A percentile compares a stretch with the other conserved stretches of the same genome.
Conservation (phyloP, 306 rosid species). For the Herpetospermum pedunculosum region DNA sequence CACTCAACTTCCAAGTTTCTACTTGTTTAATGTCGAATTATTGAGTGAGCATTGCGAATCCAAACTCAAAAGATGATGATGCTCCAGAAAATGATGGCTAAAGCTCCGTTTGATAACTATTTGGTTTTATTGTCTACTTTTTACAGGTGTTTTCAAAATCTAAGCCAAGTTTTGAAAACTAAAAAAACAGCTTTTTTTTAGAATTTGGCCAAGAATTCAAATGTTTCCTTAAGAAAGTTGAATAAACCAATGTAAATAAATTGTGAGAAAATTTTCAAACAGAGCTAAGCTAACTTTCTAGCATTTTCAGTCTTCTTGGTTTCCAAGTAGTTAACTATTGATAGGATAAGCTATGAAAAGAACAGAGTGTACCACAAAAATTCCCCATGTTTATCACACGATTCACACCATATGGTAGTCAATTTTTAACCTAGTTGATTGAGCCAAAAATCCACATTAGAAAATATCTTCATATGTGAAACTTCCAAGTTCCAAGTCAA, state of each 20-base stretch:
- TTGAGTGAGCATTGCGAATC: neutral
- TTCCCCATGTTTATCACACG: neutral
- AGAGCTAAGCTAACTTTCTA: neutral
- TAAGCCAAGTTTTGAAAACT: no score
- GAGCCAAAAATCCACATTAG: neutral
- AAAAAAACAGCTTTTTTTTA: no score
- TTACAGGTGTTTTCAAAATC: no score
- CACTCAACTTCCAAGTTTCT: neutral
- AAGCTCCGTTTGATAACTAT: no score
- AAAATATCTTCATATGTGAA: neutral
- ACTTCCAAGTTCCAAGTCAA: neutral
- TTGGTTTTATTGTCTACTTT: no score
- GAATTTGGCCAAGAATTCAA: no score
- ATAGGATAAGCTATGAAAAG: neutral
- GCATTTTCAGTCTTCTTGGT: neutral
- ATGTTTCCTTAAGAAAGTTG: no score
- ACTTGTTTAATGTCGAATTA: neutral
- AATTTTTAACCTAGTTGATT: neutral
- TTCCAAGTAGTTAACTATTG: neutral
- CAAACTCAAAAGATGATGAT: neutral
- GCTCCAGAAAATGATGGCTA: neutral
- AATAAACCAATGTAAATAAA: no score
- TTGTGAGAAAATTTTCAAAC: no score
- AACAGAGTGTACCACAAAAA: neutral
- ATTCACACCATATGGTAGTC: neutral